phyloP scores from a whole-genome alignment of 2,329 filamentous ascomycete species.

The Trichoderma guizhouense region DNA sequence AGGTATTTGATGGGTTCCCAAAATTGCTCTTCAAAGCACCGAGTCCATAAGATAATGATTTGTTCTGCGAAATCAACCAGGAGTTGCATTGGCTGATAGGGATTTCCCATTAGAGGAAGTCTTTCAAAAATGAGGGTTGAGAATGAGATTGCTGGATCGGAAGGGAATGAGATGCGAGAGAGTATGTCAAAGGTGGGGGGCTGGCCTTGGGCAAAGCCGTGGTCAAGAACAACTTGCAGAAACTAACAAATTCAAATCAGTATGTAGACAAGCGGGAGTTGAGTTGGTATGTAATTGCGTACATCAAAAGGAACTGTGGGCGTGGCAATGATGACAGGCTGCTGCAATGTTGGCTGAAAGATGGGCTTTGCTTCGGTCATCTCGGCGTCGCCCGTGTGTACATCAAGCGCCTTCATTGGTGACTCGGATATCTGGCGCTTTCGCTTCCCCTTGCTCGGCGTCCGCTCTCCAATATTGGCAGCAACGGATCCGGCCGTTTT shows the following conservation, averaged over 20 bases:
- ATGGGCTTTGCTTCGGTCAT: constrained; percentile 32
- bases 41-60: constrained; percentile 65
- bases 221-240: constrained; percentile 62
- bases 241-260: constrained; percentile 40
- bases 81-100: constrained; percentile 49
- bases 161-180: constrained; percentile 62
- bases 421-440: constrained; percentile 66
- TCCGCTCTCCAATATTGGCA: constrained; percentile 47
- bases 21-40: constrained; percentile 61
- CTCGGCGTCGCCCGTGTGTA: constrained; percentile 41
- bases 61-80: constrained; percentile 62
- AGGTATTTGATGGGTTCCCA: constrained; percentile 64
- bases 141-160: constrained; percentile 57
- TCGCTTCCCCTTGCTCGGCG: constrained; percentile 67
- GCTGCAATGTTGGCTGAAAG: constrained; percentile 19
- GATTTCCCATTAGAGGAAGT: constrained; percentile 55
- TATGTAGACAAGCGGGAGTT: background rate
- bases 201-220: constrained; percentile 52
- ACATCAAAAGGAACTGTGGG: constrained; percentile 44
- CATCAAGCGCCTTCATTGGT: constrained; percentile 60
- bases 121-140: constrained; percentile 66
- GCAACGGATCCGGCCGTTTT: constrained; percentile 43
- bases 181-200: constrained; percentile 66
- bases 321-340: constrained; percentile 24
- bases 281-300: constrained; percentile 22